Evolutionary conservation across 176 grass and related monocot genomes (phyloP).

Genomic region (Eremochloa ophiuroides): DNA sequence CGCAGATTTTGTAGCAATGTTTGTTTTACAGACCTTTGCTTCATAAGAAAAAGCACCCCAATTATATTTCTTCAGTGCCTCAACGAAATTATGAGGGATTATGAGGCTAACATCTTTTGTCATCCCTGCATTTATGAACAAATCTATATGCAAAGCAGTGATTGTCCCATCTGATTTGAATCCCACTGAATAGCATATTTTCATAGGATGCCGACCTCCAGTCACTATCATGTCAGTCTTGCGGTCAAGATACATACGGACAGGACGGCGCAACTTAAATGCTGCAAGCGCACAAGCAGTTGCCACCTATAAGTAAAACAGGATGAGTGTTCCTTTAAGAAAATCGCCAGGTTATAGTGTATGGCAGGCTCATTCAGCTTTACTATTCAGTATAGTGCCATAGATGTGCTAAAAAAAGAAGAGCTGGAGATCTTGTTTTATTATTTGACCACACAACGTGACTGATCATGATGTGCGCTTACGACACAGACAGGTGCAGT

Average conservation of each 20-base stretch:
- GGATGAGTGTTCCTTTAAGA: background rate
- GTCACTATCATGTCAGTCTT: constrained; percentile 89
- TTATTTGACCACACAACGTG: background rate
- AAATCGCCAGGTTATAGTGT: background rate
- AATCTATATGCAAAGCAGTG: constrained; percentile 86
- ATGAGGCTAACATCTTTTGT: constrained; percentile 59
- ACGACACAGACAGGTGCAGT: background rate
- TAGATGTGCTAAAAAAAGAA: background rate
- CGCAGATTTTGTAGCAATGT: constrained; percentile 69
- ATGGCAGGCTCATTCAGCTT: constrained; percentile 14
- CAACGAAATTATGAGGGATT: constrained; percentile 73
- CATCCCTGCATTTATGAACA: constrained; percentile 83
- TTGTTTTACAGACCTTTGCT: constrained; percentile 84
- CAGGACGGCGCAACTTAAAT: constrained; percentile 65
- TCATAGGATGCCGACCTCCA: constrained; percentile 98
- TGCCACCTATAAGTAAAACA: constrained; percentile 60
- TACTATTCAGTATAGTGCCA: background rate
- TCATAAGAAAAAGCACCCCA: constrained; percentile 96
- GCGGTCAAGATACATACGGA: constrained; percentile 92
- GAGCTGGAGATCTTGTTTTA: background rate
- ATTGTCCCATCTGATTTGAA: constrained; percentile 86
- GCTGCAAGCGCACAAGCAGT: constrained; percentile 92
- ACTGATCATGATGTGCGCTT: background rate
- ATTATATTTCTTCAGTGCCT: constrained; percentile 81
- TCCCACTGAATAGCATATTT: constrained; percentile 86